Evolutionary conservation across 106 monocot genomes (phyloP).

Genomic region (Acorus gramineus): DNA sequence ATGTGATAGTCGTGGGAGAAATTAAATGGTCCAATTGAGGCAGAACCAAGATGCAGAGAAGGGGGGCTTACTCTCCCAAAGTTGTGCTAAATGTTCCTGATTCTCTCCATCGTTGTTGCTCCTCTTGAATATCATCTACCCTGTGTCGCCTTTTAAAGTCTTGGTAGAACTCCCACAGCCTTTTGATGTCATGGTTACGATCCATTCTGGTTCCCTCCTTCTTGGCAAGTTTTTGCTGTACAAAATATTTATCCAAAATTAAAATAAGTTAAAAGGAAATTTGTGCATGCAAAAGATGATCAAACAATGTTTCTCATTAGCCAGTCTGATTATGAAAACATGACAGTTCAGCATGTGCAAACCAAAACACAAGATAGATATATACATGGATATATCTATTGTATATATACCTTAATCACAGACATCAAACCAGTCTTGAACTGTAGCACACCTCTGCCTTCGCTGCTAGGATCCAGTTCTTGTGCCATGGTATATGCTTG

Average conservation of each 20-base stretch:
- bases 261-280: not conserved
- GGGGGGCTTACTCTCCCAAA: slow-evolving; percentile 44
- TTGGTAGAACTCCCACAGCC: slow-evolving; percentile 76
- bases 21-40: no score
- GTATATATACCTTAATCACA: slow-evolving; percentile 73
- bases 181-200: slow-evolving; percentile 66
- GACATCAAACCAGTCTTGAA: slow-evolving; percentile 98
- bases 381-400: not conserved
- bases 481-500: slow-evolving; percentile 94
- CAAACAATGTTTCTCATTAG: no score
- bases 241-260: slow-evolving; percentile 2
- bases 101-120: slow-evolving; percentile 55
- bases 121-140: slow-evolving; percentile 71
- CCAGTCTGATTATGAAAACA: no score
- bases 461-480: slow-evolving; percentile 84
- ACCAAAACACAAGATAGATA: not conserved
- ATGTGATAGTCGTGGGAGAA: no score
- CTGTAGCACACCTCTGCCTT: slow-evolving; percentile 87
- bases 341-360: no score
- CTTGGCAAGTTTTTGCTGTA: slow-evolving; percentile 78
- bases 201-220: slow-evolving; percentile 59
- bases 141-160: slow-evolving; percentile 53
- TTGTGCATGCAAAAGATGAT: not conserved
- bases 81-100: slow-evolving; percentile 68
- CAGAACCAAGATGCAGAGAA: not conserved